Base-by-base conservation (phyloP, 495 filamentous ascomycete genomes). In the Jackrogersella multiformis region DNA sequence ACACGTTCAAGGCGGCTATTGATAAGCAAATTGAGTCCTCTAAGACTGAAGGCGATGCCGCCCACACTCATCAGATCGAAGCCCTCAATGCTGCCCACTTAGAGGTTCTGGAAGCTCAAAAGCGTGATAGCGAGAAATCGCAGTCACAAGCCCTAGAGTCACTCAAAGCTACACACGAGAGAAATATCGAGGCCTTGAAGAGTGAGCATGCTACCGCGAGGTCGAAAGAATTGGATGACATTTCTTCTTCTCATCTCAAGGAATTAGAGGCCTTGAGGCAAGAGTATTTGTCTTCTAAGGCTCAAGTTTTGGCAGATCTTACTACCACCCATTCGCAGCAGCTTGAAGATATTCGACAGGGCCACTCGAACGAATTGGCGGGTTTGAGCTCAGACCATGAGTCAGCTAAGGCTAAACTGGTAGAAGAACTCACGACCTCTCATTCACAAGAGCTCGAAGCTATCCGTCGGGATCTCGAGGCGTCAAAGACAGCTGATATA, bases 11-110 rank as follows among this genome's bases (percentile, higher is more conserved):
- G 46, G 73, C 73, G 0, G 70, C 70, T 32, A 44, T 75, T 24
- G 68, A 58, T 45, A 73, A 75, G 20, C 73, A 75, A 49, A 34
- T 69, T 13, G 68, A 73, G 38, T 75, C 73, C 18, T 75, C 73
- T 9, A 73, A 75, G 52, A 63, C 55, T 2, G 73, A 75, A 56
- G 73, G 73, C 3, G 39, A 73, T 4, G 73, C 65, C 0, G 68
- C 73, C 24, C 70, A 67, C 15, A 62, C 45, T 16, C 58, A 73
- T 44, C 64, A 69, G 26, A 73, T 75, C 28, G 73, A 75, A 28
- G 73, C 73, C 1, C 61, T 75, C 1, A 75, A 75, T 30, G 67
- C 73, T 24, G 70, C 70, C n/a, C 73, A 75, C 16, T 42, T 51
- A 1, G 65, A 73, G 49, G 63, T 75, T 36, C 38, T 73, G 13